Evolutionary conservation across 2,329 filamentous ascomycete species (phyloP), one percentile per base, ranked within the genome.

Genomic region (Coniochaeta ligniaria): DNA sequence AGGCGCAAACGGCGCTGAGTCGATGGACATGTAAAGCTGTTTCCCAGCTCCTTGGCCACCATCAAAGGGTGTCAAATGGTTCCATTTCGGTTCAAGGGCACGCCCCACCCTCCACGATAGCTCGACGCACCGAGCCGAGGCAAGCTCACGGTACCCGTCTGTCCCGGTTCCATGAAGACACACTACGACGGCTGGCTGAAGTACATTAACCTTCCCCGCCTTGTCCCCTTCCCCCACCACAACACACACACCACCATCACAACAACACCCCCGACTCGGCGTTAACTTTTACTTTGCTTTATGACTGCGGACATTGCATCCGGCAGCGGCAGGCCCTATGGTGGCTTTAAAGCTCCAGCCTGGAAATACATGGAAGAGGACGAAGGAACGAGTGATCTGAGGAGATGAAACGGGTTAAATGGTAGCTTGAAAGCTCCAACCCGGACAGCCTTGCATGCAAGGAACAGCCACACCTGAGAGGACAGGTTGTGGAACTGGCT

Each of bases 291-390:
- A 66, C 69, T 67, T 69, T 68, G 61, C 63, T 68, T 70, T 63
- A 66, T 41, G 62, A 62, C 63, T 63, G 57, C 22, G 24, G 24
- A 31, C 17, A 52, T 31, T 52, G 47, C 47, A 31, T 12, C 11
- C 67, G 57, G 63, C 59, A 67, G 63, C 61, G 66, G 67, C 70
- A 79, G 80, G 81, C 72, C 78, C 75, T 78, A 78, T 84, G 83
- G 81, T 84, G 80, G 82, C 83, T 85, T 85, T 76, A 85, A 84
- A 84, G 82, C 82, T 83, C 82, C 82, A 84, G 81, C 80, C 81
- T 80, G 72, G 67, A 57, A 65, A 68, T 62, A 47, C 11, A 47
- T 12, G 22, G 47, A n/a, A 31, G 47, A 52, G 22, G 20, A 47
- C 38, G 38, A 47, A 24, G 61, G 63, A 62, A 68, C 60, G 66